phyloP scores from a whole-genome alignment of 768 basidiomycete species.

The Podaxis sp. region DNA sequence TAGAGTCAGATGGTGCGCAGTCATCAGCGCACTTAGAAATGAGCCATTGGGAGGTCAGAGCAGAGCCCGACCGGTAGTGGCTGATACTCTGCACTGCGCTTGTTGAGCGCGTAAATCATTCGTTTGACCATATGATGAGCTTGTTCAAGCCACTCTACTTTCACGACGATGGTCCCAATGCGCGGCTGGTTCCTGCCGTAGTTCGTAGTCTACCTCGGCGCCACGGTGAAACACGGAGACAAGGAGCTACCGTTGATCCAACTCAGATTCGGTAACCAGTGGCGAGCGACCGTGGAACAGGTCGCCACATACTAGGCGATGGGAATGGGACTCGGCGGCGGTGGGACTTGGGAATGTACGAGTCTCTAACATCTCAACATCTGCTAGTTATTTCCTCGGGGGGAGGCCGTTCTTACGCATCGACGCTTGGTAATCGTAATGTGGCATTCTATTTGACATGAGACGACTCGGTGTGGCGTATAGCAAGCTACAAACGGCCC shows the following conservation, averaged over 20 bases:
- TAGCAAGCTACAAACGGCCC: background rate
- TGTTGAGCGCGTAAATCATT: too few species aligned
- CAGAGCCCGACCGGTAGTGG: too few species aligned
- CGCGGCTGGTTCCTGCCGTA: too few species aligned
- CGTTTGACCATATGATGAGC: background rate
- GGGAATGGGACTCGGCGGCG: background rate
- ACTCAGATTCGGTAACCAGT: background rate
- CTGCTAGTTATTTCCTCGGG: background rate
- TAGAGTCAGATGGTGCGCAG: background rate
- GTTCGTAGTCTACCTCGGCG: background rate
- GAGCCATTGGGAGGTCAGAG: background rate
- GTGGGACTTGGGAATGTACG: background rate
- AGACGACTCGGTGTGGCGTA: background rate
- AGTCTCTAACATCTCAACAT: background rate
- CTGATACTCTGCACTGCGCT: too few species aligned
- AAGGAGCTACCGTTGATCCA: background rate
- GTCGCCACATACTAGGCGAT: background rate
- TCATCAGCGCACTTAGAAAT: background rate
- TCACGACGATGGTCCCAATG: background rate
- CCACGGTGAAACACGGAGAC: constrained; percentile 5
- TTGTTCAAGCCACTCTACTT: background rate
- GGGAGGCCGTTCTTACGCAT: background rate
- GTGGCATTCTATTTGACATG: background rate
- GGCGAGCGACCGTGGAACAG: background rate
- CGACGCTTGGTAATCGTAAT: background rate